A percentile compares a stretch with the other conserved stretches of the same genome.
Evolutionary conservation across 1,284 basidiomycete species (phyloP).

Genomic region (Porodaedalea pini): DNA sequence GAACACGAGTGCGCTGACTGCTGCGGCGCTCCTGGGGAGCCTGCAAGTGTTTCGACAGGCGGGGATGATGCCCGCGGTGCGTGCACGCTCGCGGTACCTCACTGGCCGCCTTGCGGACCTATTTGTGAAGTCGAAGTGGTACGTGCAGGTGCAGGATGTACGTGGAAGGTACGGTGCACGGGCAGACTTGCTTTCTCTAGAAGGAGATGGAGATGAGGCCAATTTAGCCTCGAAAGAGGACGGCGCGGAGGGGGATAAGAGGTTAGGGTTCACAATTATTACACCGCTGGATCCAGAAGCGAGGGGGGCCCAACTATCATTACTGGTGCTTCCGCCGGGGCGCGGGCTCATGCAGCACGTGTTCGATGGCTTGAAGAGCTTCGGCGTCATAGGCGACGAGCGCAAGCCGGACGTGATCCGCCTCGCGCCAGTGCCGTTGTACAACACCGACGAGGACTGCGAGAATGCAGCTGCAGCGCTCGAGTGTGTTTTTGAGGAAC

Average conservation of each 20-base stretch:
- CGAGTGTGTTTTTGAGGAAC: slow-evolving; percentile 48
- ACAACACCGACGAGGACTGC: slow-evolving; percentile 79
- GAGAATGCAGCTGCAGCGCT: slow-evolving; percentile 62
- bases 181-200: slow-evolving; percentile 9
- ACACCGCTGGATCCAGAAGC: slow-evolving; percentile 67
- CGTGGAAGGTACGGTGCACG: slow-evolving; percentile 30
- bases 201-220: slow-evolving; percentile 15
- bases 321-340: slow-evolving; percentile 68
- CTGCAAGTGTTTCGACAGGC: slow-evolving; percentile 76
- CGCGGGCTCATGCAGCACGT: slow-evolving; percentile 70
- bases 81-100: slow-evolving; percentile 66
- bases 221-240: background rate
- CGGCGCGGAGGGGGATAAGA: slow-evolving; percentile 20
- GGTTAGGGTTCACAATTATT: slow-evolving; percentile 78
- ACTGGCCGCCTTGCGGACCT: slow-evolving; percentile 70
- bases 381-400: slow-evolving; percentile 88
- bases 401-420: slow-evolving; percentile 88
- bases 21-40: slow-evolving; percentile 77
- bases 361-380: slow-evolving; percentile 54
- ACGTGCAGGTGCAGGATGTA: slow-evolving; percentile 43
- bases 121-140: slow-evolving; percentile 61
- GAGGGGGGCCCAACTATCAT: slow-evolving; percentile 83
- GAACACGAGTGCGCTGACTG: slow-evolving; percentile 82
- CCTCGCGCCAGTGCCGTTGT: slow-evolving; percentile 79
- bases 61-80: slow-evolving; percentile 68